phyloP scores from a whole-genome alignment of 495 filamentous ascomycete genomes.

The Penicillium pancosmium region DNA sequence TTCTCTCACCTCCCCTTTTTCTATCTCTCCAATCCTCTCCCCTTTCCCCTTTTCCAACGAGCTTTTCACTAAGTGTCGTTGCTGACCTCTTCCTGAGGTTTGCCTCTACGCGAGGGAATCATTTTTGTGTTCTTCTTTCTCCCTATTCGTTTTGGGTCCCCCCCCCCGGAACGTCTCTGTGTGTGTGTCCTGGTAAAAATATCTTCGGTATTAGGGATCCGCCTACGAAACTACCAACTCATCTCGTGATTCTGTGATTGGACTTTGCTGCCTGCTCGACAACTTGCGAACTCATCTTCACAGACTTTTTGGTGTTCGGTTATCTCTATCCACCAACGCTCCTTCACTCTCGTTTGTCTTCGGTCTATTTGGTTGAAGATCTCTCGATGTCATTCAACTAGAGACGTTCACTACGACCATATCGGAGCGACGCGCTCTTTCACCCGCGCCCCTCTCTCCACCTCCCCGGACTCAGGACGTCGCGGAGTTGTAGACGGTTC shows the following conservation, averaged over 20 bases:
- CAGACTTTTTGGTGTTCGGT: neutral
- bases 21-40: constrained; percentile 17
- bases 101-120: constrained; percentile 36
- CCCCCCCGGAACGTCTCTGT: constrained; percentile 11
- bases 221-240: neutral
- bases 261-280: constrained; percentile 8
- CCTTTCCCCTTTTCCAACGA: constrained; percentile 40
- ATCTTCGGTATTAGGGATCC: constrained; percentile 8
- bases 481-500: constrained; percentile 53
- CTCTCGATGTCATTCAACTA: constrained; percentile 50
- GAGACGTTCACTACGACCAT: constrained; percentile 36
- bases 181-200: constrained; percentile 5
- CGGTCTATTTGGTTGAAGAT: constrained; percentile 28
- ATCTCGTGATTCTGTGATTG: neutral
- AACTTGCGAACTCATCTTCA: neutral
- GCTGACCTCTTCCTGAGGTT: constrained; percentile 34
- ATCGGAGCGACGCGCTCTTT: constrained; percentile 46
- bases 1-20: constrained; percentile 22
- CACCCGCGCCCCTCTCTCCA: constrained; percentile 42
- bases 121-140: constrained; percentile 22
- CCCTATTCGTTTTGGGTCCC: constrained; percentile 1
- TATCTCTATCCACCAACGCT: constrained; percentile 16
- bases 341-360: constrained; percentile 32
- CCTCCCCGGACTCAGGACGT: constrained; percentile 42
- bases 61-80: constrained; percentile 60